These are phyloP conservation scores for Malus hybrid DNA, from an alignment of 331 rosid genomes.

Conservation along the genomic window DNA sequence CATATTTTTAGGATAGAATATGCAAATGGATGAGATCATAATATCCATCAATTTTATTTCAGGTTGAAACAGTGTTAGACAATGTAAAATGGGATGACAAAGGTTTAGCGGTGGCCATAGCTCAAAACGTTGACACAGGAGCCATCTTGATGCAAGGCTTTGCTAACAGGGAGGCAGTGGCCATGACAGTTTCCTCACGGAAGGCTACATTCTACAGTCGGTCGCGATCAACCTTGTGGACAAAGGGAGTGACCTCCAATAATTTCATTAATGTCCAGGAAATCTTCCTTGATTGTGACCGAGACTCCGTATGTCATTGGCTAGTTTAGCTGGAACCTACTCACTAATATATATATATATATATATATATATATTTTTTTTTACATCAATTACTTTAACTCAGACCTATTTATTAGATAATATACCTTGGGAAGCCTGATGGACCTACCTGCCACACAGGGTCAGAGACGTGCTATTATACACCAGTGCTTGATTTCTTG, in stretches of 20 bases:
- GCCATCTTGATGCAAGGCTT: conserved; percentile 95
- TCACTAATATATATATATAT: background rate
- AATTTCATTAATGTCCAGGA: conserved; percentile 80
- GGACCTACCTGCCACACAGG: conserved; percentile 28
- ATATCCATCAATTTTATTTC: conserved; percentile 16
- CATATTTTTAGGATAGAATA: background rate
- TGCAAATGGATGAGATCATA: background rate
- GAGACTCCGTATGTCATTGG: conserved; percentile 66
- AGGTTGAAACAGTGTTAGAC: conserved; percentile 59
- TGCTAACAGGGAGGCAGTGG: conserved; percentile 69
- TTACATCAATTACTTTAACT: conserved; percentile 3
- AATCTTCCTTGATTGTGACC: conserved; percentile 76
- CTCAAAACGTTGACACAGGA: conserved; percentile 90
- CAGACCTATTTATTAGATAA: background rate
- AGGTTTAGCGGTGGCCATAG: conserved; percentile 83
- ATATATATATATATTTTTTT: too few relatives aligned
- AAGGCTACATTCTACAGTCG: conserved; percentile 91
- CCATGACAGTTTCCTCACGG: conserved; percentile 41
- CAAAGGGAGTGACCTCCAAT: conserved; percentile 86
- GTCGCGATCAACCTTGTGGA: conserved; percentile 74
- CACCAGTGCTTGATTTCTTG: conserved; percentile 37
- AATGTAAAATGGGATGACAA: conserved; percentile 77
- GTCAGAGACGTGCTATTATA: conserved; percentile 66
- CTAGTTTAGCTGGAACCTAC: background rate
- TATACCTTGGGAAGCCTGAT: too few relatives aligned